Evolutionary conservation across 371 early-diverging fungal species (phyloP).

Genomic region (Mucor irregularis): DNA sequence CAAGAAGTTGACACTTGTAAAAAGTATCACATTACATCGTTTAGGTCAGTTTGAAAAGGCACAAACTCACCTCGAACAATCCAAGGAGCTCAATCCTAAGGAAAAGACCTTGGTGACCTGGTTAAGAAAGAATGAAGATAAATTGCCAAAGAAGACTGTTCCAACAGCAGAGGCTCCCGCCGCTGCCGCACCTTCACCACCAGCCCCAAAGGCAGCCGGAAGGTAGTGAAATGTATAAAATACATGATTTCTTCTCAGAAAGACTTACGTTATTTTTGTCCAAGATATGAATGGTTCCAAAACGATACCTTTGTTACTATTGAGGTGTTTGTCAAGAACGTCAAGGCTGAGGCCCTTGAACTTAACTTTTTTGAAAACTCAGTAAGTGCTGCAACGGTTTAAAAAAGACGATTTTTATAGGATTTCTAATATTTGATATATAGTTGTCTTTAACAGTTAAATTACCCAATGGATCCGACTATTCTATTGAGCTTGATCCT

Average conservation of each 20-base stretch:
- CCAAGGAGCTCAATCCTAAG: slow-evolving; percentile 51
- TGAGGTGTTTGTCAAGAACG: slow-evolving; percentile 88
- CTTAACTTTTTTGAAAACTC: slow-evolving; percentile 65
- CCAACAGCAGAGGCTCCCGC: neutral
- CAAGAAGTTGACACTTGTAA: too few species aligned
- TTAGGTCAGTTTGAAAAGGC: slow-evolving; percentile 55
- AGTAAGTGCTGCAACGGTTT: slow-evolving; percentile 40
- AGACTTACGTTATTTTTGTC: neutral
- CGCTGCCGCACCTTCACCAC: neutral
- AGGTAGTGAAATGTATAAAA: neutral
- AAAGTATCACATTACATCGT: slow-evolving; percentile 58
- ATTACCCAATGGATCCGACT: slow-evolving; percentile 76
- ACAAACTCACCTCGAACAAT: slow-evolving; percentile 50
- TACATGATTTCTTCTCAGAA: too few species aligned
- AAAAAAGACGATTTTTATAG: neutral
- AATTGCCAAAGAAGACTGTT: slow-evolving; percentile 20
- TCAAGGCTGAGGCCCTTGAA: slow-evolving; percentile 64
- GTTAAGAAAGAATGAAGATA: slow-evolving; percentile 55
- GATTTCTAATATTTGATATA: neutral
- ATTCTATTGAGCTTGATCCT: slow-evolving; percentile 81
- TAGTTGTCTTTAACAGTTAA: slow-evolving; percentile 77
- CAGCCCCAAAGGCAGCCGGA: slow-evolving; percentile 1
- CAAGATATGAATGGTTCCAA: slow-evolving; percentile 97
- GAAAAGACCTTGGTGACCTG: slow-evolving; percentile 59
- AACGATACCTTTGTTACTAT: slow-evolving; percentile 87